Percentiles rank a stretch among this genome's conserved stretches.
These are phyloP conservation scores for Diaporthe helianthi DNA, from an alignment of 2,329 filamentous ascomycete genomes.

Conservation along the genomic window DNA sequence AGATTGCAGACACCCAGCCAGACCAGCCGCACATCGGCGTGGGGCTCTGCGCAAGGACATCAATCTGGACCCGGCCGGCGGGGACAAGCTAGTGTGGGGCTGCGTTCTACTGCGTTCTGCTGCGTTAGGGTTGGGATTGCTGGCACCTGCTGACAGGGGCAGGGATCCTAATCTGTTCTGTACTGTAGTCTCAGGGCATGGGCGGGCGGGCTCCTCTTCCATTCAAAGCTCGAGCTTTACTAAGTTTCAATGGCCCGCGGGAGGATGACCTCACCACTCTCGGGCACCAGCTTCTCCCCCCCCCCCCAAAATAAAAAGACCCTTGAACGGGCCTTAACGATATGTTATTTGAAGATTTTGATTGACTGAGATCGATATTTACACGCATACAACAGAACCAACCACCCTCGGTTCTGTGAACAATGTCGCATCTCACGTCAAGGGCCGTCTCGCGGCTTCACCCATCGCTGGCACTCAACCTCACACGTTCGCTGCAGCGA, in stretches of 20 bases:
- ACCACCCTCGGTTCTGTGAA: background rate
- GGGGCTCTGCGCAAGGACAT: slow-evolving; percentile 27
- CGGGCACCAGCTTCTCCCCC: background rate
- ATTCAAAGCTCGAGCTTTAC: slow-evolving; percentile 33
- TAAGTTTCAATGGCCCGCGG: slow-evolving; percentile 10
- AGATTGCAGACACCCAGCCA: slow-evolving; percentile 30
- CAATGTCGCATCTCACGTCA: slow-evolving; percentile 30
- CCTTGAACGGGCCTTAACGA: slow-evolving; percentile 4
- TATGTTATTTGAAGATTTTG: background rate
- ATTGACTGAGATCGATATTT: background rate
- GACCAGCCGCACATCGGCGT: slow-evolving; percentile 20
- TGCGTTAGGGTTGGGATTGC: background rate
- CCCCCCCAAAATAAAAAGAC: too few relatives aligned
- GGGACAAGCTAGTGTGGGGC: slow-evolving; percentile 21
- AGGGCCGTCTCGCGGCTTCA: slow-evolving; percentile 26
- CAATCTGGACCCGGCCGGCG: slow-evolving; percentile 5
- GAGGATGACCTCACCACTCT: slow-evolving; percentile 34
- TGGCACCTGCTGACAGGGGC: background rate
- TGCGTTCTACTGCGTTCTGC: too few relatives aligned
- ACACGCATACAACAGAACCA: background rate
- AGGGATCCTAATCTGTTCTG: slow-evolving; percentile 2
- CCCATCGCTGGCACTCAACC: slow-evolving; percentile 9
- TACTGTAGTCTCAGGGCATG: background rate
- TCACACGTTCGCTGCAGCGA: slow-evolving; percentile 3
- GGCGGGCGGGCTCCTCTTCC: slow-evolving; percentile 27